phyloP scores from a whole-genome alignment of 805 yeast genomes.

The Sugiyamaella chiloensis region DNA sequence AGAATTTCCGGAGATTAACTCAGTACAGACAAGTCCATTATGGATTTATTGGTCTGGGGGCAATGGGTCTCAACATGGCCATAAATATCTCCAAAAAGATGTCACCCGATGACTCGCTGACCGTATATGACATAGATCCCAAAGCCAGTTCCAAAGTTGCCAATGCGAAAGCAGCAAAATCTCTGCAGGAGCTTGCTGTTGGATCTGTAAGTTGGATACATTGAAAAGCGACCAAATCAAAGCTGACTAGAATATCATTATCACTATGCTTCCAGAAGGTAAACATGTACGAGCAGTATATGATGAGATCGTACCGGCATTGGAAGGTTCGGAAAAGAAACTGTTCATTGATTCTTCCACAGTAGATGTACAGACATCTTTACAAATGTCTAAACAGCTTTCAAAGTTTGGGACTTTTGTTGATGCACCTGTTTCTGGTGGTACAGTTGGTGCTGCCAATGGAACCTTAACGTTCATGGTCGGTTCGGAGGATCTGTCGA shows the following conservation, averaged over 20 bases:
- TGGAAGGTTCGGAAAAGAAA: constrained; percentile 21
- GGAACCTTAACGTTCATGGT: constrained; percentile 54
- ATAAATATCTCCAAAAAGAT: constrained; percentile 43
- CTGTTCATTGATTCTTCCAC: constrained; percentile 51
- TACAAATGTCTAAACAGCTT: constrained; percentile 39
- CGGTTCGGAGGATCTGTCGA: constrained; percentile 36
- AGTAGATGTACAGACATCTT: constrained; percentile 48
- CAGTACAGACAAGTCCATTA: constrained; percentile 25
- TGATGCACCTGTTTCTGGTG: constrained; percentile 58
- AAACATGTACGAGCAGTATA: constrained; percentile 45
- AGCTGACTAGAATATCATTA: constrained; percentile 36
- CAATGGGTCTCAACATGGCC: constrained; percentile 56
- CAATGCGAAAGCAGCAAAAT: constrained; percentile 13
- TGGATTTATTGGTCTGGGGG: constrained; percentile 57
- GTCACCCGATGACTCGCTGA: constrained; percentile 39
- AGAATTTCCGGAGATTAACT: background rate
- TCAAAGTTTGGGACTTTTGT: constrained; percentile 40
- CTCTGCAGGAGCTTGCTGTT: constrained; percentile 27
- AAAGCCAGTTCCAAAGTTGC: constrained; percentile 30
- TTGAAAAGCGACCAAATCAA: too few species aligned
- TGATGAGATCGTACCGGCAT: constrained; percentile 37
- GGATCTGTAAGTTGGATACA: constrained; percentile 16
- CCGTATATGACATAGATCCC: constrained; percentile 43
- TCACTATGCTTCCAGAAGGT: constrained; percentile 57
- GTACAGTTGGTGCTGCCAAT: constrained; percentile 51